Conservation (phyloP, 257 asterid species). For the Plantago elongata region DNA sequence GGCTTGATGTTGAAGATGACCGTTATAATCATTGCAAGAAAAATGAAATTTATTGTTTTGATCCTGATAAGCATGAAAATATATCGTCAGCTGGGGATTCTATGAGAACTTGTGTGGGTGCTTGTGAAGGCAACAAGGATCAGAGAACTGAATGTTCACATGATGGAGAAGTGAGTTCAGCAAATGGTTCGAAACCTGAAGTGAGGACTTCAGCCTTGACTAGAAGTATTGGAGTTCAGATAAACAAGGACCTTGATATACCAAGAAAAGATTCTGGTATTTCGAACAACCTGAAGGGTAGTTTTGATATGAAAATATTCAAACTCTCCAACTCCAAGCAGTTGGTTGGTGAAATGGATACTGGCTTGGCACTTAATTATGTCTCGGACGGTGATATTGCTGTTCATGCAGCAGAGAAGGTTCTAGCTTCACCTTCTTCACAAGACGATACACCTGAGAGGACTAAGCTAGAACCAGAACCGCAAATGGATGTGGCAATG, state of each 20-base stretch:
- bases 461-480: conserved; percentile 24
- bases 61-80: conserved; percentile 28
- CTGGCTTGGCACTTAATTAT: conserved; percentile 36
- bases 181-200: conserved; percentile 26
- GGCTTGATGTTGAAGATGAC: conserved; percentile 45
- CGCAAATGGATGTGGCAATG: conserved; percentile 43
- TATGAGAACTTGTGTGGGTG: conserved; percentile 26
- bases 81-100: conserved; percentile 33
- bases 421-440: conserved; percentile 66
- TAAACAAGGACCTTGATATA: conserved; percentile 27
- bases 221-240: conserved; percentile 32
- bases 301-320: conserved; percentile 28
- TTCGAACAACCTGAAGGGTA: conserved; percentile 25
- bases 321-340: conserved; percentile 26
- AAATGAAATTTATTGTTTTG: conserved; percentile 31
- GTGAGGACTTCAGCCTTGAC: conserved; percentile 22
- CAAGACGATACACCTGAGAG: conserved; percentile 50
- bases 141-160: conserved; percentile 30
- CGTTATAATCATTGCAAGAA: conserved; percentile 24
- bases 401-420: conserved; percentile 78
- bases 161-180: conserved; percentile 29
- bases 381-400: conserved; percentile 62
- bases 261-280: conserved; percentile 28
- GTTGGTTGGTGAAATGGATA: conserved; percentile 31
- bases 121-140: conserved; percentile 26